Evolutionary conservation across 805 yeast genomes (phyloP), one percentile per base, ranked within the genome.

Genomic region (Diddensiella transvaalensis): DNA sequence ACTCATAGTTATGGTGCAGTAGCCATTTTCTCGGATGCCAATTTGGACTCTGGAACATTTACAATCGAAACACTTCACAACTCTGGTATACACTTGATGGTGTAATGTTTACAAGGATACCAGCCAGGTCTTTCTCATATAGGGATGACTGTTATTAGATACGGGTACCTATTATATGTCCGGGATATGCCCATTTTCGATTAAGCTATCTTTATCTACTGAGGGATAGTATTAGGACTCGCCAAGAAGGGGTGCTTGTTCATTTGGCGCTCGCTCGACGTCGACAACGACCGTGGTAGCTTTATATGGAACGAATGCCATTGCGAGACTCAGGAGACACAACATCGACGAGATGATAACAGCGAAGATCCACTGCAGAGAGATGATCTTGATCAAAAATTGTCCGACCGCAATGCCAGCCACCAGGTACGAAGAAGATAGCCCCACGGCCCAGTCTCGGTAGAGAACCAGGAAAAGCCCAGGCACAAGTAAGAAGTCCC

Each of bases 281-380:
- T 44, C 42, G 21, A 35, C 38, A 29, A 13, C 32, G 21, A n/a
- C 38, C 15, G 26, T 39, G 13, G 17, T 19, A 23, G 35, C 35
- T 22, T 48, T 18, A 13, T 24, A 17, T 11, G 57, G 55, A 11
- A 45, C 46, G 44, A 63, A 42, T 38, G 67, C 60, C 32, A 76
- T 75, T 24, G 77, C 65, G 15, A 78, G 56, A 4, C 85, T 71
- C 42, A 74, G 63, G 18, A 81, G 58, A 49, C 81, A 73, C 62
- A 83, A 73, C 24, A 81, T 46, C 3, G 78, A 81, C 6, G 85
- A 67, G 52, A 85, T 85, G 46, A 77, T 65, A 54, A 84, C 79
- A 2, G 89, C 95, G 70, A 87, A 87, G 55, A 84, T 78, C 95
- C 95, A 87, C 70, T 87, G 95, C 55, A 87, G 73, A 2, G 91